Conservation (phyloP, 345 rosid species). For the Dipteronia dyeriana region DNA sequence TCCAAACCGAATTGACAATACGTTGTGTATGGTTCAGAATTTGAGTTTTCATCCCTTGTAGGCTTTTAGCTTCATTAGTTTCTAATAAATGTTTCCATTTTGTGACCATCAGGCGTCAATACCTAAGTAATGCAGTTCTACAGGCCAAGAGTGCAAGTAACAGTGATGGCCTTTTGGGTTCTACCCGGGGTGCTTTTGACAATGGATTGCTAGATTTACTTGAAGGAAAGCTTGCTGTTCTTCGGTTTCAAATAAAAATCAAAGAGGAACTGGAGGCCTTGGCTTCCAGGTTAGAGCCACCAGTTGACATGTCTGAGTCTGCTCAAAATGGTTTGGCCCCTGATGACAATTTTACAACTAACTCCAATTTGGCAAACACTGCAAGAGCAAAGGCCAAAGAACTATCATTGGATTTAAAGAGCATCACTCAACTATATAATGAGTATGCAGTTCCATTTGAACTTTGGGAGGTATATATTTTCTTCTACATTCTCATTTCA, state of each 20-base stretch:
- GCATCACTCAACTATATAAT: constrained; percentile 91
- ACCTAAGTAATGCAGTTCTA: constrained; percentile 88
- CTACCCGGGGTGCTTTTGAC: constrained; percentile 54
- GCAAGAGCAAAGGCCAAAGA: constrained; percentile 84
- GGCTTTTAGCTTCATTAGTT: constrained; percentile 11
- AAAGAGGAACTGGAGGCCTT: constrained; percentile 78
- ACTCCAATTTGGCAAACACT: constrained; percentile 49
- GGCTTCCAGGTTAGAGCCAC: constrained; percentile 55
- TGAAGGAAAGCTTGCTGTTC: constrained; percentile 92
- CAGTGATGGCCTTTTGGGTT: constrained; percentile 55
- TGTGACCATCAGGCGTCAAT: constrained; percentile 65
- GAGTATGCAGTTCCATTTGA: constrained; percentile 97
- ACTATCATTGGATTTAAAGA: constrained; percentile 84
- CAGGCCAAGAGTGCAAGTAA: constrained; percentile 92
- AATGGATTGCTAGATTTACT: constrained; percentile 90
- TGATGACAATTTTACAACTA: constrained; percentile 40
- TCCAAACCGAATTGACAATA: neutral
- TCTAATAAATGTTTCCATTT: constrained; percentile 29
- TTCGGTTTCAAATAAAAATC: constrained; percentile 87
- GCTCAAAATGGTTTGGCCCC: constrained; percentile 47
- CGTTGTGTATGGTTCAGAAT: constrained; percentile 1
- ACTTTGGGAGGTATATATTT: constrained; percentile 85
- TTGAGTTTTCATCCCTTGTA: neutral
- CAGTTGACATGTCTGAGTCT: constrained; percentile 57
- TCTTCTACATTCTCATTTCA: constrained; percentile 17